phyloP scores from a whole-genome alignment of 169 alveolate species.

The Plasmodium sp. region DNA sequence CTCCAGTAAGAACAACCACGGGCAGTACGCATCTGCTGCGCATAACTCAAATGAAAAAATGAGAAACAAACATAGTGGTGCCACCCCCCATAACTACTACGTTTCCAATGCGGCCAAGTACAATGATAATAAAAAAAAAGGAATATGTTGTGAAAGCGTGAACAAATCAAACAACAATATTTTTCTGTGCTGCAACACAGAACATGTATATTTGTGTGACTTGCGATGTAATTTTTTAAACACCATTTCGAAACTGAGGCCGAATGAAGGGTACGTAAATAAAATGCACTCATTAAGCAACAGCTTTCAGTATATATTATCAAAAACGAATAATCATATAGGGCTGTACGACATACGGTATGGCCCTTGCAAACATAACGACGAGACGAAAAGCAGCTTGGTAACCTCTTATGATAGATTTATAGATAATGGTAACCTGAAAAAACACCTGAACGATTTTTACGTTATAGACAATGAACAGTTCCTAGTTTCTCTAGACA shows the following conservation, averaged over 20 bases:
- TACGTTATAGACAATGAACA: constrained; percentile 74
- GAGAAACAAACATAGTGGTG: constrained; percentile 47
- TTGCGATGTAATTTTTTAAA: constrained; percentile 72
- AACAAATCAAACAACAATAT: constrained; percentile 64
- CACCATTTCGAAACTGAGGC: constrained; percentile 72
- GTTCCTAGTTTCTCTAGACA: constrained; percentile 67
- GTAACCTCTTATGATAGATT: constrained; percentile 54
- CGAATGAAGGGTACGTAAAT: constrained; percentile 70
- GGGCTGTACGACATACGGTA: constrained; percentile 72
- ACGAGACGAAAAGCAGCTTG: constrained; percentile 52
- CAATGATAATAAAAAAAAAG: constrained; percentile 74
- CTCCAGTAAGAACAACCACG: constrained; percentile 30
- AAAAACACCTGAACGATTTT: constrained; percentile 74
- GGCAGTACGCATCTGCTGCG: constrained; percentile 11
- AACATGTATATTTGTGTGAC: constrained; percentile 60
- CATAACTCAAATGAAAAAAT: constrained; percentile 16
- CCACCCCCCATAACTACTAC: constrained; percentile 47
- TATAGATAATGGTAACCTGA: constrained; percentile 71
- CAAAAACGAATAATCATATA: constrained; percentile 75
- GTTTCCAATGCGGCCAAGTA: constrained; percentile 74
- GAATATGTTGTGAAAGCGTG: constrained; percentile 70
- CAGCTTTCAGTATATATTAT: constrained; percentile 75
- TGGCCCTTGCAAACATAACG: constrained; percentile 40
- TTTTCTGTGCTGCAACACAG: constrained; percentile 71
- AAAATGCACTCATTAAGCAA: constrained; percentile 69